Evolutionary conservation across 2,329 filamentous ascomycete genomes (phyloP), one percentile per base, ranked within the genome.

Genomic region (Penicillium sp.): DNA sequence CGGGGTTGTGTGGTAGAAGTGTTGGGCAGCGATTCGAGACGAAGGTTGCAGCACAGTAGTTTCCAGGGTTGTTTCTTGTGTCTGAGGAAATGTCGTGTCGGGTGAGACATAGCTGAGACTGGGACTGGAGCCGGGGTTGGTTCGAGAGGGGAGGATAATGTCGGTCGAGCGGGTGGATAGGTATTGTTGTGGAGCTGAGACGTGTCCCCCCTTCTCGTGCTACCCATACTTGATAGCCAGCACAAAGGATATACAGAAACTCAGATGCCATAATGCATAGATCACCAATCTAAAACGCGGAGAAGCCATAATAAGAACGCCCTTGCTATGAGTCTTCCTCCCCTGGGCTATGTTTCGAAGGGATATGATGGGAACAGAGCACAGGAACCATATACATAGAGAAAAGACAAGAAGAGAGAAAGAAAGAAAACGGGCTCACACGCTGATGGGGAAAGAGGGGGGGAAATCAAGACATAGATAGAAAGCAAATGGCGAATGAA

Each of bases 301-400:
- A 48, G 29, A 50, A 57, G 21, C 44, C 44, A 53, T 35, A 57
- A 47, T 47, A 42, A 57, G 43, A 64, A 65, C 63, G 63, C 63
- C 63, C 50, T 42, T 61, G 60, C 60, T 63, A 64, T 66, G 63
- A 60, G 36, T 51, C 49, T 52, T 57, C 42, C 53, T 42, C 45
- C 48, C 39, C 27, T 50, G 49, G 41, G 53, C 54, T 53, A 58
- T 58, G 49, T 45, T 38, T 57, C 48, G 23, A 51, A 27, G 19
- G 44, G 44, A 23, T 15, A 21, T 36, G 48, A 60, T 15, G 38
- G 45, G 44, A 29, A 45, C 43, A 13, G 43, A 45, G 49, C 15
- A 27, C 17, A 12, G 15, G n/a, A 49, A 54, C 44, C 43, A 58
- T 51, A 55, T 49, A 39, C 44, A 52, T 39, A 44, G 39, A 17